Percentiles rank a stretch among this genome's conserved stretches.
These are phyloP conservation scores for Thielaviopsis populi DNA, from an alignment of 2,329 filamentous ascomycete species.

Conservation along the genomic window DNA sequence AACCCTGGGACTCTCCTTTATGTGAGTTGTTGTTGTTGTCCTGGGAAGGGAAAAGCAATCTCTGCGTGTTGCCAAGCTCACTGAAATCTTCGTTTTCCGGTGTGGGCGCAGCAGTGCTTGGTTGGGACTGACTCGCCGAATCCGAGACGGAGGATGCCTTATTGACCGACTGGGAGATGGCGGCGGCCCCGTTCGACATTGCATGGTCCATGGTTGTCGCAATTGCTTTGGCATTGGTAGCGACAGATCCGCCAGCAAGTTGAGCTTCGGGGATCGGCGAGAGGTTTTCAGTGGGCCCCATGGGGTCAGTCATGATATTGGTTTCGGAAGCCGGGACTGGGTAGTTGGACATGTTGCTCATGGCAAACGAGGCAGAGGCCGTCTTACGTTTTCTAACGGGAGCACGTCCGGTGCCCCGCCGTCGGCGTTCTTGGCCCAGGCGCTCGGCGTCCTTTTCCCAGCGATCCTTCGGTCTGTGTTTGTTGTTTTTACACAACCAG, in stretches of 20 bases:
- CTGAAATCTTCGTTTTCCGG: constrained; percentile 12
- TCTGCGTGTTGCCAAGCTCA: constrained; percentile 43
- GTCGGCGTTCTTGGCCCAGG: constrained; percentile 37
- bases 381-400: constrained; percentile 36
- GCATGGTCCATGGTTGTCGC: not conserved
- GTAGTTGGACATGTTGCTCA: constrained; percentile 24
- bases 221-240: not conserved
- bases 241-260: not conserved
- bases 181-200: not conserved
- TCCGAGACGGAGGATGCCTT: constrained; percentile 17
- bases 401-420: constrained; percentile 30
- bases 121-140: not conserved
- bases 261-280: constrained; percentile 14
- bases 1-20: not conserved
- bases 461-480: constrained; percentile 65
- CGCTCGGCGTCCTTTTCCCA: constrained; percentile 56
- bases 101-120: constrained; percentile 5
- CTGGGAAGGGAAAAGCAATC: constrained; percentile 54
- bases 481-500: constrained; percentile 80
- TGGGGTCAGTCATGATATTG: constrained; percentile 38
- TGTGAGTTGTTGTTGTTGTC: not conserved
- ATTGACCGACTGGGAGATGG: constrained; percentile 4
- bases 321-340: constrained; percentile 38
- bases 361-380: constrained; percentile 21
- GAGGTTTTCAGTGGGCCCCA: constrained; percentile 30